Evolutionary conservation across 768 basidiomycete species (phyloP), one percentile per base, ranked within the genome.

Genomic region (Arthromyces matolae): DNA sequence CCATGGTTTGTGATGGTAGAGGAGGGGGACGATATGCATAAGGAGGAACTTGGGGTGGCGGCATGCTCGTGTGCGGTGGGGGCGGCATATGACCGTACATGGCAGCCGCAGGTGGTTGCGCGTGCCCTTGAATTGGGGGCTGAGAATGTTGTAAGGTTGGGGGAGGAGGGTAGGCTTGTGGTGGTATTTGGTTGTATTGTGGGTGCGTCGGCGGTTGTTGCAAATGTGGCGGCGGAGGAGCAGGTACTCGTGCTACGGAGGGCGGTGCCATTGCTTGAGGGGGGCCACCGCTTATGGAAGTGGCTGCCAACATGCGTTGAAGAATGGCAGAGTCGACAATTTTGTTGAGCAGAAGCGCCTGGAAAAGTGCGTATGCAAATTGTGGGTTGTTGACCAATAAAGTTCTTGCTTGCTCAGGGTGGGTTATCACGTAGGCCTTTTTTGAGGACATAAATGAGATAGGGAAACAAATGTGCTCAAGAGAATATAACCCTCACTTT

Each of bases 361-460:
- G 94, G 74, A 98, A 96, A 12, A 98, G 76, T 4, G 96, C 96
- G 64, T 97, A 98, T 2, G 93, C 87, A 4, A 96, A 78, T 68
- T 98, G 95, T 14, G 96, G 96, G 58, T 97, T 86, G 14, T 83
- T 75, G 20, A 81, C 71, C 35, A 99, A 77, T 31, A 98, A 71
- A 1, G 77, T 71, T 44, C 84, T 77, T 27, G 95, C 94, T 68
- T 93, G 87, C 42, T 95, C 93, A 8, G 94, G 93, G 50, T 92
- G 86, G 0, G 84, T 90, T 36, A 90, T 85, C 25, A 97, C 86
- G 61, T 95, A 93, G 2, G 89, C 89, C 96, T 99, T n/a, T n/a
- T n/a, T n/a, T n/a, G n/a, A n/a, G n/a, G 61, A 47, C 25, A 50
- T 37, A 47, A 23, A 38, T 59, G 32, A 51, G 34, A 36, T 37